phyloP scores from a whole-genome alignment of 768 basidiomycete species.

The Chlorophyllum brunneum region DNA sequence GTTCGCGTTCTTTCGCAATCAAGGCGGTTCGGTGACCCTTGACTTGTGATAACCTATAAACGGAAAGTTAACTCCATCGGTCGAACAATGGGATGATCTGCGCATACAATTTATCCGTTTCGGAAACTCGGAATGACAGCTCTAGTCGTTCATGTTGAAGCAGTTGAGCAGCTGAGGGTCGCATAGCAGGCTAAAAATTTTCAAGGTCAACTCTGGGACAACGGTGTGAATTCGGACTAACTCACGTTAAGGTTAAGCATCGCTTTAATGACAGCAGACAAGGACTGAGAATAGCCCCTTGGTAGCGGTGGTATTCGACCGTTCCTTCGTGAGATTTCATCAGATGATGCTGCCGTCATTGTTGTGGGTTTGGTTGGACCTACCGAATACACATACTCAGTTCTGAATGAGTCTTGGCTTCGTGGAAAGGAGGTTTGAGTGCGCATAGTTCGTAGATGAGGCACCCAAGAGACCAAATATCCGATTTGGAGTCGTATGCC shows the following conservation, averaged over 20 bases:
- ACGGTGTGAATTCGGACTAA: background rate
- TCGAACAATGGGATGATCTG: background rate
- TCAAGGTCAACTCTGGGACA: background rate
- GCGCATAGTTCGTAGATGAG: conserved; percentile 96
- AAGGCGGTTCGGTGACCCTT: conserved; percentile 59
- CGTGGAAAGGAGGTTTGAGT: conserved; percentile 88
- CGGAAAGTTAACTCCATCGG: background rate
- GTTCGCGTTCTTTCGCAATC: conserved; percentile 59
- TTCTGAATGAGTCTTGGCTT: conserved; percentile 86
- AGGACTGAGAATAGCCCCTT: conserved; percentile 70
- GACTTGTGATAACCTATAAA: conserved; percentile 54
- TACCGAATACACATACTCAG: conserved; percentile 79
- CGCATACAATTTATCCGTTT: conserved; percentile 74
- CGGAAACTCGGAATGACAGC: conserved; percentile 65
- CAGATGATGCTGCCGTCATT: background rate
- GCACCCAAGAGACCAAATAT: conserved; percentile 98
- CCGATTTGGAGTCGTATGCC: conserved; percentile 95
- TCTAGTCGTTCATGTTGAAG: conserved; percentile 77
- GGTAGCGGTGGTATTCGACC: conserved; percentile 92
- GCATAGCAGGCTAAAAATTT: conserved; percentile 68
- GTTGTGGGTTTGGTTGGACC: conserved; percentile 15
- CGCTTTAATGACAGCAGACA: conserved; percentile 73
- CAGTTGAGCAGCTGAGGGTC: conserved; percentile 77
- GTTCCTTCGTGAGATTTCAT: conserved; percentile 40
- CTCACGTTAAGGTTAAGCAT: conserved; percentile 83